Conservation (phyloP, 208 protist genomes). For the Vickermania ingenoplastis region DNA sequence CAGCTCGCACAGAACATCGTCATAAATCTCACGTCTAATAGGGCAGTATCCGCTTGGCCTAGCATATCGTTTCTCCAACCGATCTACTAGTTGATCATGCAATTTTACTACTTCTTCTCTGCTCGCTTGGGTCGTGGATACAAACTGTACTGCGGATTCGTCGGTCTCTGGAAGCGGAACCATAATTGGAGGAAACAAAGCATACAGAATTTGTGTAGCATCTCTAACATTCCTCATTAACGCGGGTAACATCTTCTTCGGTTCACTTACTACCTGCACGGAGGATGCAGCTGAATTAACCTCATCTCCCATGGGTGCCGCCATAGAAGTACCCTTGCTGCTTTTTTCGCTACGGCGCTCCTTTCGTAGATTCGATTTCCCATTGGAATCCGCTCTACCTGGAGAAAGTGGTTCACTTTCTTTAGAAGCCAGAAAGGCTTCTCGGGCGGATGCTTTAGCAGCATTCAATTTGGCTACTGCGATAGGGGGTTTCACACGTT, state of each 20-base stretch:
- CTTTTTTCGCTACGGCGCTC: not conserved
- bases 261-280: not conserved
- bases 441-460: slow-evolving; percentile 16
- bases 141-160: slow-evolving; percentile 27
- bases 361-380: not conserved
- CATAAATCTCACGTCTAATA: slow-evolving; percentile 95
- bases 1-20: slow-evolving; percentile 95
- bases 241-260: slow-evolving; percentile 6
- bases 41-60: slow-evolving; percentile 94
- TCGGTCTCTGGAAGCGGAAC: slow-evolving; percentile 11
- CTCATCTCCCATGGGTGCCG: not conserved
- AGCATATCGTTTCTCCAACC: slow-evolving; percentile 88
- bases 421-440: slow-evolving; percentile 7
- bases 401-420: not conserved
- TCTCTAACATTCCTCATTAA: slow-evolving; percentile 10
- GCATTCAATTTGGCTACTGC: slow-evolving; percentile 12
- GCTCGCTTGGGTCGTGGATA: slow-evolving; percentile 46
- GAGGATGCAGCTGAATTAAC: not conserved
- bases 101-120: slow-evolving; percentile 60
- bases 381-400: not conserved
- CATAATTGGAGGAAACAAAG: slow-evolving; percentile 10
- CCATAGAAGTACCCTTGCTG: not conserved
- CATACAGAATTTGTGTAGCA: slow-evolving; percentile 10
- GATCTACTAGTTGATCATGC: slow-evolving; percentile 87
- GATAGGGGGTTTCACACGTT: not conserved